Evolutionary conservation across 495 filamentous ascomycete species (phyloP).

Genomic region (Penicillium simplicissimum): DNA sequence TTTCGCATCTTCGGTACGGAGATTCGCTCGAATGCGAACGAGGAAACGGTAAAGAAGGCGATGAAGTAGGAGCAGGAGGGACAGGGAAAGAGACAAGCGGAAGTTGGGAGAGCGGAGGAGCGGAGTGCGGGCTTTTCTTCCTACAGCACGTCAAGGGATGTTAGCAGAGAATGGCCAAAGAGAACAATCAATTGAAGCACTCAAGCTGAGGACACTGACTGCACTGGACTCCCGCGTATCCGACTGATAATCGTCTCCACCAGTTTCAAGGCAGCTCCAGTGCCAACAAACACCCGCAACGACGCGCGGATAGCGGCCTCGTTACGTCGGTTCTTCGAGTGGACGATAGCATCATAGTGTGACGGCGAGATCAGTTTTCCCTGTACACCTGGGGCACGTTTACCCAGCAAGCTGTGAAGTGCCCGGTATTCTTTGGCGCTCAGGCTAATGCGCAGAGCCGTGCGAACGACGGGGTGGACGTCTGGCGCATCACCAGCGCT

Average conservation of each 20-base stretch:
- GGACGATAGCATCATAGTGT: slow-evolving; percentile 52
- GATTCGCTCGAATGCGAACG: slow-evolving; percentile 69
- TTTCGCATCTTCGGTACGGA: slow-evolving; percentile 70
- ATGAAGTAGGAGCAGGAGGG: slow-evolving; percentile 82
- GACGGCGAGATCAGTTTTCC: slow-evolving; percentile 60
- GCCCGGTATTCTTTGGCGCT: slow-evolving; percentile 82
- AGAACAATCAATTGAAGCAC: too few species aligned
- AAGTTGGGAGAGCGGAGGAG: slow-evolving; percentile 70
- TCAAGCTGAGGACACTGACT: slow-evolving; percentile 23
- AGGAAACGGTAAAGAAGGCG: slow-evolving; percentile 91
- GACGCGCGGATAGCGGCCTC: slow-evolving; percentile 74
- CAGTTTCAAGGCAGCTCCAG: slow-evolving; percentile 67
- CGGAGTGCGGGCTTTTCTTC: slow-evolving; percentile 46
- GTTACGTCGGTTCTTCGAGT: slow-evolving; percentile 68
- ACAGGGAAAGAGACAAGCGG: slow-evolving; percentile 76
- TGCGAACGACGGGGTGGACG: slow-evolving; percentile 51
- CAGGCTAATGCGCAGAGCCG: slow-evolving; percentile 78
- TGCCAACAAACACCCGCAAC: slow-evolving; percentile 72
- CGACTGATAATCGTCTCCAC: slow-evolving; percentile 58
- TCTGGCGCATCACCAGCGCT: slow-evolving; percentile 12
- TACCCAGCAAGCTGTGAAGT: slow-evolving; percentile 75
- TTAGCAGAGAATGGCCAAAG: not conserved
- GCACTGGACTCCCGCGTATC: slow-evolving; percentile 39
- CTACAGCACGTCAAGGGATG: slow-evolving; percentile 20
- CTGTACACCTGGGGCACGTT: slow-evolving; percentile 60